Base-by-base conservation (phyloP, 1,139 yeast genomes). In the Suhomyces maxii region DNA sequence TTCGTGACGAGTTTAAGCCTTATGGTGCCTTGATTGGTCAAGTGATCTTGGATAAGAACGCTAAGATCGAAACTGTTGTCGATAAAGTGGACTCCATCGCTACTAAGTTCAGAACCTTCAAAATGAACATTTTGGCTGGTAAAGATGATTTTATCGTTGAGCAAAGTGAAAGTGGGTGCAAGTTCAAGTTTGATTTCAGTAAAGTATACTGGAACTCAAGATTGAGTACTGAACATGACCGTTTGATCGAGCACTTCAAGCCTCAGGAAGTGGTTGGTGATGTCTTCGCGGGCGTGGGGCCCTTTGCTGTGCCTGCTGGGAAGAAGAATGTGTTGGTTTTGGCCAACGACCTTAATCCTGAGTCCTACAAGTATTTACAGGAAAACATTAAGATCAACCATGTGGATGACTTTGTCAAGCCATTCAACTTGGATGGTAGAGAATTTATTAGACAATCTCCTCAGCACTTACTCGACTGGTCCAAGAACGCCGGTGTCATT, bases 241-340 rank as follows among this genome's bases (percentile, higher is more conserved):
- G 98, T 49, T 68, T 95, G 41, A 84, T 93, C 9, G 61, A 68
- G 3, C 65, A 63, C 46, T 91, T 95, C 61, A 60, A 77, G 51
- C 72, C 78, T 2, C 77, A 83, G 9, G 87, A 86, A 50, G 87
- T 89, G 2, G 89, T 95, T 0, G 89, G 90, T 54, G 99, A 95
- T 70, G 98, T 90, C 0, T 89, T 95, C 80, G 99, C 97, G 0
- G 99, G 99, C 34, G 99, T 95, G 2, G 99, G 99, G 0, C 99
- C 99, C 3, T 95, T 95, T 71, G 95, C 96, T 1, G 82, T 93
- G 0, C 99, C 99, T 0, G 97, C 97, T 1, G 99, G 91, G 13
- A 90, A 87, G 65, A 89, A 86, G 51, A 77, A 79, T 14, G 88
- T 84, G 3, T 65, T 91, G 45, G 96, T 89, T 0, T 72, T 91